A percentile compares a stretch with the other conserved stretches of the same genome.
Conservation (phyloP, 345 rosid species). For the Populus nigra region DNA sequence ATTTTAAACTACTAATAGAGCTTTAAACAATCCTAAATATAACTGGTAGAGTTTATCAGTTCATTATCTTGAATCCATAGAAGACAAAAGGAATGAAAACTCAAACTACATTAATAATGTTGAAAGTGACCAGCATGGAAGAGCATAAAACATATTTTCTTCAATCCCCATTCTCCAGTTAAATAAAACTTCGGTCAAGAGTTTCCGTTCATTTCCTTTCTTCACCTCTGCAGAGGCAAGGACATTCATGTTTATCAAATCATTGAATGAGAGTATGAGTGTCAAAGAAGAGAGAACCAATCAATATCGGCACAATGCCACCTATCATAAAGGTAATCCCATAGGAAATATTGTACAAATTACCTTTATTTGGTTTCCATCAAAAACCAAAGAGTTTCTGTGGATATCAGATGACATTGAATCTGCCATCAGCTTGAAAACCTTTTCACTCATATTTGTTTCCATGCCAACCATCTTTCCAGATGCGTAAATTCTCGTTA, state of each 20-base stretch:
- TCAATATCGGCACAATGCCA: not conserved
- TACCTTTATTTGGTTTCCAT: conserved; percentile 82
- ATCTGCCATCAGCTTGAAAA: conserved; percentile 77
- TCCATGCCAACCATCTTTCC: conserved; percentile 89
- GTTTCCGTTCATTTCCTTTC: not conserved
- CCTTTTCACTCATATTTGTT: conserved; percentile 74
- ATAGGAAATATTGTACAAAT: conserved; percentile 1
- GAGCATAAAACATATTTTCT: not conserved
- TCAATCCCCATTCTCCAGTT: not conserved
- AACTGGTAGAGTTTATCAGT: not conserved
- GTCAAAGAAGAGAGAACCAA: not conserved
- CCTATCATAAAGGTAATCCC: not conserved
- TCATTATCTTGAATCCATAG: not conserved
- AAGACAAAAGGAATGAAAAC: not conserved
- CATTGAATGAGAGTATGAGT: not conserved
- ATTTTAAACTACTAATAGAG: not conserved
- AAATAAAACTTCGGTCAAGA: not conserved
- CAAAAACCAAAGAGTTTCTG: conserved; percentile 58
- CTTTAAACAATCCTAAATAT: not conserved
- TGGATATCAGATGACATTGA: conserved; percentile 67
- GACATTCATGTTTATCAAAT: not conserved
- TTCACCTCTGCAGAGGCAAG: not conserved
- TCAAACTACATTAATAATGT: not conserved
- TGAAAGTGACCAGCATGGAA: not conserved
- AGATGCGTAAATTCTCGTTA: conserved; percentile 62